Conservation (phyloP, 495 filamentous ascomycete genomes). For the Entonaema liquescens region DNA sequence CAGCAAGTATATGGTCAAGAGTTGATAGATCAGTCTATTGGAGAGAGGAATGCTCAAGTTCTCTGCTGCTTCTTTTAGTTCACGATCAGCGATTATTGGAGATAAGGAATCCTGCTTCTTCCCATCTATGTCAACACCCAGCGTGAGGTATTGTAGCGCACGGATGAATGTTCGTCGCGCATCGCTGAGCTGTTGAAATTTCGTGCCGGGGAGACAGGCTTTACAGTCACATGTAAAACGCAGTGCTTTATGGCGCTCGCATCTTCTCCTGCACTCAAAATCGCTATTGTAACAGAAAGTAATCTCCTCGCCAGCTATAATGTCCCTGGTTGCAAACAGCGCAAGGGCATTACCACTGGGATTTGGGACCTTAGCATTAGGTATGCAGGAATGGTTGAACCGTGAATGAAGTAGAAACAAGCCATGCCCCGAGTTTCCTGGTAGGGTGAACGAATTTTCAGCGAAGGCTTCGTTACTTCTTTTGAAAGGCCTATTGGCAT, state of each 20-base stretch:
- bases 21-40: not conserved
- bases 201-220: not conserved
- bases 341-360: not conserved
- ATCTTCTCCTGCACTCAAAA: not conserved
- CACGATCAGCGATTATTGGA: not conserved
- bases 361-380: not conserved
- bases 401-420: constrained; percentile 1
- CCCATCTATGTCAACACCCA: not conserved
- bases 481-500: not conserved
- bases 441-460: not conserved
- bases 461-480: not conserved
- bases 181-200: not conserved
- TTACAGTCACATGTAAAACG: not conserved
- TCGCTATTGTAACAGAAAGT: not conserved
- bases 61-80: not conserved
- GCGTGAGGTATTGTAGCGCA: not conserved
- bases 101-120: not conserved
- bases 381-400: constrained; percentile 3
- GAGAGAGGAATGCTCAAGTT: not conserved
- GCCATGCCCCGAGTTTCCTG: not conserved
- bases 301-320: not conserved
- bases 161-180: not conserved
- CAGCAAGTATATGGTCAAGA: not conserved
- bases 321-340: not conserved
- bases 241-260: not conserved